These are phyloP conservation scores for Kwoniella bestiolae DNA, from an alignment of 768 basidiomycete genomes.

Conservation along the genomic window DNA sequence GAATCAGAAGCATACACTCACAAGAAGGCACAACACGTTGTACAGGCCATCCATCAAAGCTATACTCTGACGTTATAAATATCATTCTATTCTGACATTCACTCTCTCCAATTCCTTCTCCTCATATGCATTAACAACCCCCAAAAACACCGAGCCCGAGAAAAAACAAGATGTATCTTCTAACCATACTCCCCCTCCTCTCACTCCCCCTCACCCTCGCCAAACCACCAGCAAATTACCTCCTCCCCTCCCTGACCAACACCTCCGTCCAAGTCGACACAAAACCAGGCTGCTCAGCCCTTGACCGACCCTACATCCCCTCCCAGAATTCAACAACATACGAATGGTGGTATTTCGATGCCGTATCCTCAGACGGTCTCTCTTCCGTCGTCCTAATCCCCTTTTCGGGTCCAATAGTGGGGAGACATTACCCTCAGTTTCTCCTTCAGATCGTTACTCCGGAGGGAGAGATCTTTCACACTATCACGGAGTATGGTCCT, in stretches of 20 bases:
- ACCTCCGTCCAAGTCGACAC: not conserved
- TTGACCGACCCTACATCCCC: conserved; percentile 9
- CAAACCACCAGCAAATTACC: conserved; percentile 7
- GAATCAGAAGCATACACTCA: not conserved
- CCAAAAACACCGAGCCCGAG: no score
- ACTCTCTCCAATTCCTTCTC: no score
- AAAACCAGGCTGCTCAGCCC: not conserved
- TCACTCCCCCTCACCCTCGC: not conserved
- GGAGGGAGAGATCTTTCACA: not conserved
- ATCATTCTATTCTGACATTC: no score
- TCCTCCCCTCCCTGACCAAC: conserved; percentile 1
- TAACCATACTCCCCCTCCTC: not conserved
- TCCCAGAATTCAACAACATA: conserved; percentile 6
- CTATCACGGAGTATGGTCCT: not conserved
- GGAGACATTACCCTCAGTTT: not conserved
- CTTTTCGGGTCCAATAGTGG: not conserved
- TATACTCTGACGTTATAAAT: no score
- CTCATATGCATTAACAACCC: no score
- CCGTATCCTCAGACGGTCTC: conserved; percentile 3
- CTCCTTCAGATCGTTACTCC: conserved; percentile 2
- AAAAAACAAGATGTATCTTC: not conserved
- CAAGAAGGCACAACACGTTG: no score
- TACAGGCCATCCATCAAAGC: no score
- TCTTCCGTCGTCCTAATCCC: conserved; percentile 6
- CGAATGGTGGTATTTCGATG: conserved; percentile 24